phyloP scores from a whole-genome alignment of 768 basidiomycete genomes.

The Pisolithus orientalis region DNA sequence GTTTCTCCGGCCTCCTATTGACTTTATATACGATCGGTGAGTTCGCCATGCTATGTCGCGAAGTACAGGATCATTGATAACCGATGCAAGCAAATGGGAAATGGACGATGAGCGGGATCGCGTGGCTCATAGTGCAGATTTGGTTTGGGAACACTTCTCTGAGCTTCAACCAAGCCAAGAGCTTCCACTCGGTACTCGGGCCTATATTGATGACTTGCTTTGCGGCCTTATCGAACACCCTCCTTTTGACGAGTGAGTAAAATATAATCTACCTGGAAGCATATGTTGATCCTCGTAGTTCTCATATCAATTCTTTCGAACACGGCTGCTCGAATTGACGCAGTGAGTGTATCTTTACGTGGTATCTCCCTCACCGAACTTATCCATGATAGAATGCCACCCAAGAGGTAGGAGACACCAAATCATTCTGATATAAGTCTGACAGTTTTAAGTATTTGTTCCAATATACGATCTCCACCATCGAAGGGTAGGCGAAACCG shows the following conservation, averaged over 20 bases:
- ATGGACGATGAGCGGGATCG: conserved; percentile 43
- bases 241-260: conserved; percentile 70
- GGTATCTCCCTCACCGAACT: background rate
- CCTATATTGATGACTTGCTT: conserved; percentile 77
- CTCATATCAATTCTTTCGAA: conserved; percentile 89
- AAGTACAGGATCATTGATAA: conserved; percentile 19
- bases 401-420: conserved; percentile 39
- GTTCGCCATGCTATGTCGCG: background rate
- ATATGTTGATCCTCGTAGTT: conserved; percentile 28
- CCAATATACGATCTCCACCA: conserved; percentile 79
- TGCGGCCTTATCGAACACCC: conserved; percentile 72
- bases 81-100: conserved; percentile 21
- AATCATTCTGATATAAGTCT: conserved; percentile 3
- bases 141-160: conserved; percentile 80
- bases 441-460: conserved; percentile 61
- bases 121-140: conserved; percentile 82
- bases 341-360: conserved; percentile 28
- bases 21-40: conserved; percentile 49
- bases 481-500: conserved; percentile 63
- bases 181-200: conserved; percentile 66
- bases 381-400: conserved; percentile 42
- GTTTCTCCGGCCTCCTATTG: conserved; percentile 72
- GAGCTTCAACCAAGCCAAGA: conserved; percentile 48
- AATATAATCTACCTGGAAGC: background rate
- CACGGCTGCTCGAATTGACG: conserved; percentile 75